Conservation (phyloP, 2,329 filamentous ascomycete species). For the Hypomyces rosellus region DNA sequence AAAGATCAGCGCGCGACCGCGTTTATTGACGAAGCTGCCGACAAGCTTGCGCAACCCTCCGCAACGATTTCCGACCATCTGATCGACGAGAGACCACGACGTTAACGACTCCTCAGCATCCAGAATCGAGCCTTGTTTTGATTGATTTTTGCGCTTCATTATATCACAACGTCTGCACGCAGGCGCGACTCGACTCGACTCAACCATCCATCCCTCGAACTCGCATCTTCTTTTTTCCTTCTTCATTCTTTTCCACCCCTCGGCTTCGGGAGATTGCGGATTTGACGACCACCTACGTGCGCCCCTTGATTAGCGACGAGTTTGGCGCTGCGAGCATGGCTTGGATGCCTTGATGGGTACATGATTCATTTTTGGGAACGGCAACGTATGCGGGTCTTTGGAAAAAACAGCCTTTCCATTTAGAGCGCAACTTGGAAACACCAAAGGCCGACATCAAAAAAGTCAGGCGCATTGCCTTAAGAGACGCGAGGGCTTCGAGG, state of each 20-base stretch:
- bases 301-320: neutral
- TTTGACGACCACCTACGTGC: neutral
- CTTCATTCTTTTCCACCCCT: neutral
- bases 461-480: constrained; percentile 21
- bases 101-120: neutral
- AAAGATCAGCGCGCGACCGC: constrained; percentile 17
- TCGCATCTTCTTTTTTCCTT: no score
- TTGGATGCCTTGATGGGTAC: constrained; percentile 10
- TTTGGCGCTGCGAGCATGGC: constrained; percentile 12
- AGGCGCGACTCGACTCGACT: neutral
- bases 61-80: neutral
- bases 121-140: no score
- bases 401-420: neutral
- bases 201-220: no score
- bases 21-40: constrained; percentile 7
- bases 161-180: constrained; percentile 3
- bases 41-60: neutral
- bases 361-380: neutral
- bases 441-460: constrained; percentile 4
- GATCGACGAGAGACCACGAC: neutral
- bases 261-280: constrained; percentile 5
- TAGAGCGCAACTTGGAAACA: constrained; percentile 2
- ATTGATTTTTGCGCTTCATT: neutral
- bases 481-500: constrained; percentile 21
- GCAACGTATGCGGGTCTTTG: constrained; percentile 4